A percentile compares a stretch with the other conserved stretches of the same genome.
Evolutionary conservation across 495 filamentous ascomycete species (phyloP).

Genomic region (Trichoderma erinaceum): DNA sequence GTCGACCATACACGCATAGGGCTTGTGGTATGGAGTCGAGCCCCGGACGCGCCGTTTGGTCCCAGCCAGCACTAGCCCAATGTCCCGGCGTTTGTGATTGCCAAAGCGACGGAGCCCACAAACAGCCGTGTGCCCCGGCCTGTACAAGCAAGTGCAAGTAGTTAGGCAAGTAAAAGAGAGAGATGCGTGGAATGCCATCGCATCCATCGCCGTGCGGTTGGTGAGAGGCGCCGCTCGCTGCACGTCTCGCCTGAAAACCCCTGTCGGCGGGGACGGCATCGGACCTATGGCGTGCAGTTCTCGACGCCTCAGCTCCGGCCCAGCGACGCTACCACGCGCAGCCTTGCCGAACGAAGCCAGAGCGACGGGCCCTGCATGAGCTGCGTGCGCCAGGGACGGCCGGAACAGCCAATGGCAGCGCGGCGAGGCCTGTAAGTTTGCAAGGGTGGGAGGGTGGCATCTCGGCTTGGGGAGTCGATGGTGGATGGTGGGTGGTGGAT

Average conservation of each 20-base stretch:
- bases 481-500: too few species aligned
- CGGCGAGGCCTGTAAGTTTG: neutral
- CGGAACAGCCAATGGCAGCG: neutral
- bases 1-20: neutral
- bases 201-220: neutral
- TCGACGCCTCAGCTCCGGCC: neutral
- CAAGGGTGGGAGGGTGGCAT: neutral
- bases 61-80: neutral
- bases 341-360: slow-evolving; percentile 13
- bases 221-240: neutral
- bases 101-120: neutral
- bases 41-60: too few species aligned
- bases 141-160: neutral
- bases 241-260: slow-evolving; percentile 7
- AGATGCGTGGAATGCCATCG: neutral
- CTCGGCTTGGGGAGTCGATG: neutral
- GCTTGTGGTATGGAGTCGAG: too few species aligned
- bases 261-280: neutral
- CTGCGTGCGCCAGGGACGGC: slow-evolving; percentile 5
- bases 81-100: neutral
- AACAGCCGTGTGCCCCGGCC: neutral
- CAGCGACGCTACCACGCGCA: slow-evolving; percentile 6
- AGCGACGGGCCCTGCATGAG: slow-evolving; percentile 7
- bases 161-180: neutral
- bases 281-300: slow-evolving; percentile 4